Conservation (phyloP, 1,139 yeast genomes). For the Taphrina communis region DNA sequence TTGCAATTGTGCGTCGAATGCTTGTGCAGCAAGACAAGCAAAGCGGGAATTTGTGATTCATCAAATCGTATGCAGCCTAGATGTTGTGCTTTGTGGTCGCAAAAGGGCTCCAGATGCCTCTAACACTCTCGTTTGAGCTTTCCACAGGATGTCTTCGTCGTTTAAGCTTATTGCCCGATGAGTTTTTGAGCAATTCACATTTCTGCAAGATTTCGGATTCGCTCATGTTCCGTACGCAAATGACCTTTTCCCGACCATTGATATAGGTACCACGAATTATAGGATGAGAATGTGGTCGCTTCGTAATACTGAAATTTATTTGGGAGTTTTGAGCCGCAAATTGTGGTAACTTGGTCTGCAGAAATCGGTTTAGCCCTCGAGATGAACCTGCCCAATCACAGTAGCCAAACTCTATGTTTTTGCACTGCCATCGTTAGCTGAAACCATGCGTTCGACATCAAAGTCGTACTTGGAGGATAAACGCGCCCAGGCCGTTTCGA, state of each 20-base stretch:
- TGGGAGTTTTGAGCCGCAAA: conserved; percentile 67
- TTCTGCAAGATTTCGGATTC: conserved; percentile 61
- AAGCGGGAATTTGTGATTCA: no score
- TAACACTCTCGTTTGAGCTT: conserved; percentile 78
- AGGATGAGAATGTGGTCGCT: conserved; percentile 79
- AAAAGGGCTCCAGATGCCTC: conserved; percentile 98
- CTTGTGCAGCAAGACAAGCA: no score
- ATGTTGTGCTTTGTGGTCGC: conserved; percentile 54
- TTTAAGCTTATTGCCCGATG: conserved; percentile 65
- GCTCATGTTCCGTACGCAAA: conserved; percentile 68
- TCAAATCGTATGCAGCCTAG: not conserved
- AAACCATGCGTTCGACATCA: conserved; percentile 3
- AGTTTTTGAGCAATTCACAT: conserved; percentile 61
- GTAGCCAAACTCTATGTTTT: conserved; percentile 71
- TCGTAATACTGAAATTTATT: conserved; percentile 71
- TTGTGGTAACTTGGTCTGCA: conserved; percentile 62
- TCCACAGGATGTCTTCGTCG: conserved; percentile 76
- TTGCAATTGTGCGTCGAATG: no score
- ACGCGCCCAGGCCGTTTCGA: conserved; percentile 83
- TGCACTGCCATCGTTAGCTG: conserved; percentile 56
- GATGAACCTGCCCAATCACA: conserved; percentile 98
- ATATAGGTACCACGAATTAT: conserved; percentile 70
- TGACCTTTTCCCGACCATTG: conserved; percentile 57
- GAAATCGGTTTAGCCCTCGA: conserved; percentile 69
- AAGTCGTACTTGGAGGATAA: conserved; percentile 59